These are phyloP conservation scores for Fusarium metavorans DNA, from an alignment of 2,329 filamentous ascomycete genomes.

Conservation along the genomic window DNA sequence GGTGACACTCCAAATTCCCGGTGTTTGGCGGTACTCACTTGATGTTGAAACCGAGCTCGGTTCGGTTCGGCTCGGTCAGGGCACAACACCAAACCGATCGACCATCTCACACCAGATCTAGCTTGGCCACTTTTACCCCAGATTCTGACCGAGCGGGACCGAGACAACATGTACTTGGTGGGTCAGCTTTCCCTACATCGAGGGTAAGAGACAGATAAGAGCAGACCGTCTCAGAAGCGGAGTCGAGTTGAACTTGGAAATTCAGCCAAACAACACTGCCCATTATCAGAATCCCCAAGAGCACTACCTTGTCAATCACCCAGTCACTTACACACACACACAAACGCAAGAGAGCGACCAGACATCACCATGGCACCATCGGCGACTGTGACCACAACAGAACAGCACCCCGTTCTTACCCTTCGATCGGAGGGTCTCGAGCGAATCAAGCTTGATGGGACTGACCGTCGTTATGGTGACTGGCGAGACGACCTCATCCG, in stretches of 20 bases:
- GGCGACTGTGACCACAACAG: conserved; percentile 12
- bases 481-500: conserved; percentile 40
- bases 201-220: neutral
- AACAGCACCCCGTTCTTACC: conserved; percentile 33
- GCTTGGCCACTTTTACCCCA: neutral
- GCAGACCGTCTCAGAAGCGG: neutral
- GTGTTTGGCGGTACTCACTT: neutral
- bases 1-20: neutral
- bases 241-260: neutral
- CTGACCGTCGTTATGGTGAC: conserved; percentile 36
- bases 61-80: neutral
- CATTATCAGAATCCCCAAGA: neutral
- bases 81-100: neutral
- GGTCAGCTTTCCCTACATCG: neutral
- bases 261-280: neutral
- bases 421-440: conserved; percentile 38
- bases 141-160: neutral
- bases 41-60: neutral
- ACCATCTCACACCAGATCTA: neutral
- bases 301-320: neutral
- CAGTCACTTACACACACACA: neutral
- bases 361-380: conserved; percentile 17
- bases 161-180: neutral
- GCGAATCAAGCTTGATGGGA: conserved; percentile 35
- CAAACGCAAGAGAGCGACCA: neutral